Conservation (phyloP, 2,329 filamentous ascomycete genomes). For the Paramyrothecium roridum region DNA sequence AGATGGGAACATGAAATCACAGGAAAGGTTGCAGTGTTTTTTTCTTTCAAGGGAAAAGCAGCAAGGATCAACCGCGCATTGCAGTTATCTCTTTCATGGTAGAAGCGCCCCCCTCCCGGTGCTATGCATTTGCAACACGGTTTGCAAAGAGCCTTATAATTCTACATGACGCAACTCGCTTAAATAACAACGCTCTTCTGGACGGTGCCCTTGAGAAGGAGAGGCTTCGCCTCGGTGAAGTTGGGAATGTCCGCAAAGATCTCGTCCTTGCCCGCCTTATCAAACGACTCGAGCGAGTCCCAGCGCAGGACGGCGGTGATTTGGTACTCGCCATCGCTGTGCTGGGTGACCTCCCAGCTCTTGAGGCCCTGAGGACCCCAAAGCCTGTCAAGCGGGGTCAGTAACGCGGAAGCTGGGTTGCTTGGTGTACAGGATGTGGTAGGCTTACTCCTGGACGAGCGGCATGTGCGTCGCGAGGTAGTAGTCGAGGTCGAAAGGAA, state of each 20-base stretch:
- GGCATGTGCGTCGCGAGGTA: conserved; percentile 22
- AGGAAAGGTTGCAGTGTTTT: too few relatives aligned
- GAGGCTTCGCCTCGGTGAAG: conserved; percentile 13
- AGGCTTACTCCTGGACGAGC: conserved; percentile 15
- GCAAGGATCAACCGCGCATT: too few relatives aligned
- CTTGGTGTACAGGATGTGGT: background rate
- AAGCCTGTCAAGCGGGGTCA: conserved; percentile 4
- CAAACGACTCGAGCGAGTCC: conserved; percentile 13
- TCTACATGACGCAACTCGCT: too few relatives aligned
- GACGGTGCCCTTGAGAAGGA: conserved; percentile 14
- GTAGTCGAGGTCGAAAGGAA: conserved; percentile 19
- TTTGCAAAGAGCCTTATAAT: too few relatives aligned
- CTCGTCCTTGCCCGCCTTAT: conserved; percentile 8
- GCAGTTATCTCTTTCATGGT: too few relatives aligned
- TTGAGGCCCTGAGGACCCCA: conserved; percentile 15
- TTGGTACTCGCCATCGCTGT: conserved; percentile 15
- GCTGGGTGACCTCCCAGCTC: conserved; percentile 15
- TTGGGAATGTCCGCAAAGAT: conserved; percentile 20
- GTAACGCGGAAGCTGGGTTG: background rate
- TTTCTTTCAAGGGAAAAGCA: too few relatives aligned
- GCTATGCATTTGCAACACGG: too few relatives aligned
- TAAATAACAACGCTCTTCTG: too few relatives aligned
- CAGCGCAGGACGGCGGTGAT: conserved; percentile 19
- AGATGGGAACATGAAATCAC: too few relatives aligned
- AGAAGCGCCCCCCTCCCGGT: too few relatives aligned